Conservation (phyloP, 169 alveolate species). For the Babesia sp. region DNA sequence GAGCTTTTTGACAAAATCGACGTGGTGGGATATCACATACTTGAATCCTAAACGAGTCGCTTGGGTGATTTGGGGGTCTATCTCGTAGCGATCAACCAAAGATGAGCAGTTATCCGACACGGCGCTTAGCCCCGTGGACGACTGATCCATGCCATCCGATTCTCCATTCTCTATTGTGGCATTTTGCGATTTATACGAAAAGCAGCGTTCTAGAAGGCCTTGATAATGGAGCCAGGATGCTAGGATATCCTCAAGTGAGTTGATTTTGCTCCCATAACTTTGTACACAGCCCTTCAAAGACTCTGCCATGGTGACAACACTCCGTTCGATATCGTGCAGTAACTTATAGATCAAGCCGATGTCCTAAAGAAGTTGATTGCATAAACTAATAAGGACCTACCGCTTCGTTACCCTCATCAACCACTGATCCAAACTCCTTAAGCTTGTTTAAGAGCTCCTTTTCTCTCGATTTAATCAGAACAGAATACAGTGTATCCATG, state of each 20-base stretch:
- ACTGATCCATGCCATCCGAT: background rate
- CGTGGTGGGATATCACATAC: background rate
- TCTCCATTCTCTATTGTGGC: background rate
- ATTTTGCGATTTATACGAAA: background rate
- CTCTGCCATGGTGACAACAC: background rate
- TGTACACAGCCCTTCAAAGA: constrained; percentile 11
- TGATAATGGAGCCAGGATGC: constrained; percentile 9
- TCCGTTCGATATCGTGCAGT: background rate
- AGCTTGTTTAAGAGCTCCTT: constrained; percentile 5
- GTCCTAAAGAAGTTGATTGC: constrained; percentile 14
- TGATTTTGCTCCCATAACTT: background rate
- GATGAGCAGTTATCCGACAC: background rate
- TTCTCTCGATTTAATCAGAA: background rate
- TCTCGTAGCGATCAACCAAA: background rate
- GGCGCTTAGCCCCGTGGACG: background rate
- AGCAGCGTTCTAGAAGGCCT: constrained; percentile 11
- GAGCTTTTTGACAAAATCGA: constrained; percentile 16
- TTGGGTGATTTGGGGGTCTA: background rate
- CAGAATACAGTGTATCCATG: background rate
- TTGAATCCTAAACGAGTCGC: constrained; percentile 16
- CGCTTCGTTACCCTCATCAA: background rate
- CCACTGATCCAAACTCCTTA: constrained; percentile 6
- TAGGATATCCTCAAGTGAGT: constrained; percentile 1
- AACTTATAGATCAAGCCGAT: constrained; percentile 25
- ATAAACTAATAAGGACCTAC: background rate